Conservation (phyloP, 768 basidiomycete genomes). For the Galerina marginata region DNA sequence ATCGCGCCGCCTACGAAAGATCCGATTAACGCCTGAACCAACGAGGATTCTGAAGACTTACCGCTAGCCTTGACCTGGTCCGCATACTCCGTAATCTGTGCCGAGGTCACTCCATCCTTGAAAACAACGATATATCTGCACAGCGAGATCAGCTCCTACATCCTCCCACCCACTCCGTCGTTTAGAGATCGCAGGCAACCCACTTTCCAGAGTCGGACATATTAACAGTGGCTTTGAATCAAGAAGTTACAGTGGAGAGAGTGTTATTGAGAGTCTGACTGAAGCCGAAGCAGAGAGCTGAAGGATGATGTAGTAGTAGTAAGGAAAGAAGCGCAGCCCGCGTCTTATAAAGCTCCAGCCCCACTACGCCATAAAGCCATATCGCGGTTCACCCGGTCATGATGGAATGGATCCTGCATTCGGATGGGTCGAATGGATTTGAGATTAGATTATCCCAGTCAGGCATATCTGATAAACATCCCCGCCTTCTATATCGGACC, state of each 20-base stretch:
- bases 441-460: background rate
- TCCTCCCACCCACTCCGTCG: background rate
- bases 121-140: slow-evolving; percentile 24
- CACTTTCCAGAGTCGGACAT: slow-evolving; percentile 9
- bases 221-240: background rate
- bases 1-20: slow-evolving; percentile 18
- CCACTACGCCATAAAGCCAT: slow-evolving; percentile 16
- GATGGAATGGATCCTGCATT: background rate
- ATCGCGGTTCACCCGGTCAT: background rate
- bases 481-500: too few species aligned
- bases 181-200: background rate
- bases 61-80: slow-evolving; percentile 16
- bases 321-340: slow-evolving; percentile 11
- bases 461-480: slow-evolving; percentile 12
- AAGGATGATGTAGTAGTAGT: background rate
- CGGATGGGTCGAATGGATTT: background rate
- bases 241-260: too few species aligned
- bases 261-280: background rate
- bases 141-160: background rate
- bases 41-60: background rate
- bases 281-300: background rate
- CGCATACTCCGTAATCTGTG: slow-evolving; percentile 20
- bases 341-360: slow-evolving; percentile 7
- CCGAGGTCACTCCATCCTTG: slow-evolving; percentile 20
- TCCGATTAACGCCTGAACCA: background rate